Conservation (phyloP, 352 stramenopile genomes). For the Phytopythium helicoides region DNA sequence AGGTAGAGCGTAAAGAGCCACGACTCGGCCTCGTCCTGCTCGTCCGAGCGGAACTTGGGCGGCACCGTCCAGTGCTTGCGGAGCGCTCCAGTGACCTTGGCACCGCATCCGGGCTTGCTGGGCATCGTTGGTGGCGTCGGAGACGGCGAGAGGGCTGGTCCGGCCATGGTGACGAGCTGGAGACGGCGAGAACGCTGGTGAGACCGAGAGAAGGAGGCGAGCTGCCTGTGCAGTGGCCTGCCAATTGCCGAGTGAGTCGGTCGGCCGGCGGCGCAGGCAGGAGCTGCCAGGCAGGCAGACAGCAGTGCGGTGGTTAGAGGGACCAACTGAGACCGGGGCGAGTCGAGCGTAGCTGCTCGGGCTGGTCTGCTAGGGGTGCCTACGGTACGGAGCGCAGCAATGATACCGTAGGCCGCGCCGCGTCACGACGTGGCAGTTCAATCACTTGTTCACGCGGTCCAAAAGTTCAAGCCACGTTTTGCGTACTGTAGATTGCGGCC, state of each 20-base stretch:
- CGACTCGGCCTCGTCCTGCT: constrained; percentile 63
- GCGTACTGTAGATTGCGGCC: no score
- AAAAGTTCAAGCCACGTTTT: no score
- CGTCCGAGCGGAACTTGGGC: constrained; percentile 35
- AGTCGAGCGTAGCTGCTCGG: no score
- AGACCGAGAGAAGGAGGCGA: constrained; percentile 1
- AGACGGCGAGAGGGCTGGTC: constrained; percentile 16
- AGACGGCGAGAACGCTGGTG: not conserved
- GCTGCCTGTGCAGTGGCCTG: constrained; percentile 13
- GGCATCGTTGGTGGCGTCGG: constrained; percentile 4
- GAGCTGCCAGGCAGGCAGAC: no score
- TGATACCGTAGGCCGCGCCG: no score
- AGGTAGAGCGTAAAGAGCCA: constrained; percentile 59
- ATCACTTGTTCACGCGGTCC: not conserved
- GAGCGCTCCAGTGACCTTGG: constrained; percentile 23
- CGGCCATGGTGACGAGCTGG: constrained; percentile 17
- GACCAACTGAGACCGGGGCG: no score
- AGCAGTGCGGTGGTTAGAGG: no score
- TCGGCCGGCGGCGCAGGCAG: no score
- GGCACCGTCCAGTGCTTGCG: constrained; percentile 54
- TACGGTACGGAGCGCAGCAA: no score
- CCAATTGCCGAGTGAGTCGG: constrained; percentile 29
- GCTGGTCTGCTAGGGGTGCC: no score
- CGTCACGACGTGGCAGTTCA: not conserved
- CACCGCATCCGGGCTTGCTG: constrained; percentile 23